Percentiles rank a stretch among this genome's conserved stretches.
phyloP scores from a whole-genome alignment of 139 green algal genomes.

The Diplosphaera chodatii region DNA sequence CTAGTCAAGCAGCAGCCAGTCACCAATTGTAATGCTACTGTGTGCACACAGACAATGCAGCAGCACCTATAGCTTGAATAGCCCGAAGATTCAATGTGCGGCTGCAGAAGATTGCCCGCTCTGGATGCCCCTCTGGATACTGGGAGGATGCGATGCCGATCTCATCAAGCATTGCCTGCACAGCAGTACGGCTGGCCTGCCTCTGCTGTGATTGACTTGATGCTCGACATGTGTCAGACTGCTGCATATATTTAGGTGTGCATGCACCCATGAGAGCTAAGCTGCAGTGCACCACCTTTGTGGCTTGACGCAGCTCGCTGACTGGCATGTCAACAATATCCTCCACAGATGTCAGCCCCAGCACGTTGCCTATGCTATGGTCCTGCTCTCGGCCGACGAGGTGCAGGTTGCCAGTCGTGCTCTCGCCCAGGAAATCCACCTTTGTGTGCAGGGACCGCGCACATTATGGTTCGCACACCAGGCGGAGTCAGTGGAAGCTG shows the following conservation, averaged over 20 bases:
- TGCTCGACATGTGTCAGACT: too few relatives aligned
- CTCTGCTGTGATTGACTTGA: too few relatives aligned
- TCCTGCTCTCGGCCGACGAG: constrained; percentile 31
- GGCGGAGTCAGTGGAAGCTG: too few relatives aligned
- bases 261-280: too few relatives aligned
- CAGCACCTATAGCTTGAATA: constrained; percentile 80
- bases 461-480: too few relatives aligned
- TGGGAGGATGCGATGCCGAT: constrained; percentile 22
- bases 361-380: constrained; percentile 35
- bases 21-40: too few relatives aligned
- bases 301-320: constrained; percentile 19
- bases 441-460: too few relatives aligned
- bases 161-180: constrained; percentile 25
- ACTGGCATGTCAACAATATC: constrained; percentile 48
- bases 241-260: too few relatives aligned
- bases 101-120: constrained; percentile 88
- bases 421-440: constrained; percentile 73
- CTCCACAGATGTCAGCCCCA: constrained; percentile 38
- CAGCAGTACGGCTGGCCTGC: too few relatives aligned
- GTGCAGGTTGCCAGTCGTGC: constrained; percentile 66
- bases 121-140: constrained; percentile 59
- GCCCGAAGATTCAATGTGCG: constrained; percentile 88
- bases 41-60: too few relatives aligned
- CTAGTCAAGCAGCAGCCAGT: too few relatives aligned
- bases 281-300: too few relatives aligned